Evolutionary conservation across 306 rosid genomes (phyloP), one percentile per base, ranked within the genome.

Genomic region (Vigna trinervia): DNA sequence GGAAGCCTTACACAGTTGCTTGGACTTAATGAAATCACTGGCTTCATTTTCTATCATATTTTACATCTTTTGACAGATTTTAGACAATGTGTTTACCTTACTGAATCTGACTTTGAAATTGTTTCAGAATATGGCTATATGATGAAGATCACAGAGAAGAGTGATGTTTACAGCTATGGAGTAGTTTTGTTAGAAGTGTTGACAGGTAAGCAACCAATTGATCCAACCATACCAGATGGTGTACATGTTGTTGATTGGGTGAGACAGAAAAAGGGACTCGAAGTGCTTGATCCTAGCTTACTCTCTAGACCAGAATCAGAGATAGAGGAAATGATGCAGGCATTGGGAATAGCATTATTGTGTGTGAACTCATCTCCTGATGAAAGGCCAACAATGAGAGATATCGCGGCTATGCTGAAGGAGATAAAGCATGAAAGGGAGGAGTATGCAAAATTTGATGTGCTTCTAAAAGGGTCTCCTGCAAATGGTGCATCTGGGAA

Each of bases 171-270:
- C 7, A 95, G 98, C 87, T 92, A 87, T 19, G 98, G 98, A 0
- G 87, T 94, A 1, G 96, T 94, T 0, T 36, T 94, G 43, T 58
- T 94, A 73, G 98, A 94, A 86, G 96, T 92, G 38, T 78, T 95
- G 79, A 95, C 97, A 0, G 98, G 98, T 8, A 95, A 95, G 84
- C 98, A 92, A 85, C 97, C 97, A 5, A 95, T 95, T 30, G 98
- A 95, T 84, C 98, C 98, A n/a, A 95, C 97, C 0, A 92, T 92
- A 60, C 93, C 97, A 0, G 97, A 90, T 1, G 97, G 97, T 12
- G 79, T 86, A 61, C 97, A 95, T 73, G 84, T 94, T 5, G 98
- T 90, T 74, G 97, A 95, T 78, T 95, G 97, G 98, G 98, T 95
- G 86, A 89, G 87, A 69, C 90, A 83, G 80, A 92, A 66, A 61